Evolutionary conservation across 75 land plant genomes (phyloP).

Genomic region (Pseudotsuga menziesii): DNA sequence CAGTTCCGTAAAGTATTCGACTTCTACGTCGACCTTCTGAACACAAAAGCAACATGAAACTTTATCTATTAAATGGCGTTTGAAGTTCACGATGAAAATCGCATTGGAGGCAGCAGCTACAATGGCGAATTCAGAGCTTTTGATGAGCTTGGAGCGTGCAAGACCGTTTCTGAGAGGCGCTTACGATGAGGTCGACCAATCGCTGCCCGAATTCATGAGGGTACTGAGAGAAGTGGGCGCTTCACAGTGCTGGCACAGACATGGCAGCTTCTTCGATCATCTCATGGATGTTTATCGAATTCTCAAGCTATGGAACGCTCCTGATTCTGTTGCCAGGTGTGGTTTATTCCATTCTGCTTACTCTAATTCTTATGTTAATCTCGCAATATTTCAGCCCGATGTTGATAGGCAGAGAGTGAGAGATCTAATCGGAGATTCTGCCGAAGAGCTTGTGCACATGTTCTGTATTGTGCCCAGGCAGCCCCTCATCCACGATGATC

Average conservation of each 20-base stretch:
- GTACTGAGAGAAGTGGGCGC: constrained; percentile 62
- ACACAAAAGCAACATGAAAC: too few species aligned
- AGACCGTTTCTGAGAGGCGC: constrained; percentile 68
- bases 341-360: constrained; percentile 61
- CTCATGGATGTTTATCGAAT: constrained; percentile 60
- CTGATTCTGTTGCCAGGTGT: constrained; percentile 58
- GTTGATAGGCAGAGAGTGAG: constrained; percentile 35
- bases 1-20: too few species aligned
- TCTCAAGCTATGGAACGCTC: constrained; percentile 69
- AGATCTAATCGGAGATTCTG: constrained; percentile 47
- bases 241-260: constrained; percentile 95
- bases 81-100: too few species aligned
- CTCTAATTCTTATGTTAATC: constrained; percentile 92
- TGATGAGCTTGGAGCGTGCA: constrained; percentile 15
- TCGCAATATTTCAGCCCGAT: constrained; percentile 68
- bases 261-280: constrained; percentile 79
- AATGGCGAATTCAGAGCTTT: too few species aligned
- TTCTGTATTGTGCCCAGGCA: constrained; percentile 82
- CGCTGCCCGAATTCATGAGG: constrained; percentile 43
- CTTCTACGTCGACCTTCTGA: too few species aligned
- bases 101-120: too few species aligned
- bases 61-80: too few species aligned
- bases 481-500: constrained; percentile 60
- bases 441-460: constrained; percentile 78
- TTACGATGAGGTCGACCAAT: constrained; percentile 41